Evolutionary conservation across 352 stramenopile species (phyloP).

Genomic region (Halophytophthora polymorphica): DNA sequence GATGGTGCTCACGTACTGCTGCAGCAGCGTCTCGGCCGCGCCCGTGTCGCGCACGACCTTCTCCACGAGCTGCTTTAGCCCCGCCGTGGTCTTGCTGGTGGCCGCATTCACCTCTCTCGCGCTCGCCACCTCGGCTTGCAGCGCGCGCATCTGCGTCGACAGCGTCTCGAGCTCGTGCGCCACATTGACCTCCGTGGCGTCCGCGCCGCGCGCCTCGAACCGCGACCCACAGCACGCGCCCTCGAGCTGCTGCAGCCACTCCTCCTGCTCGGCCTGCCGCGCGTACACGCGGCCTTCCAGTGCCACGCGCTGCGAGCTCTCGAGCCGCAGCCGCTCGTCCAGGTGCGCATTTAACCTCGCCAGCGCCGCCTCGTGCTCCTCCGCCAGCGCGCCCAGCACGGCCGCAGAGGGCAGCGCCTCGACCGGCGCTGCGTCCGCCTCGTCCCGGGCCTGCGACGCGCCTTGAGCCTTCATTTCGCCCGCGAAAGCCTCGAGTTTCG

Average conservation of each 20-base stretch:
- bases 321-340: slow-evolving; percentile 54
- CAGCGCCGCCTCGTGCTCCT: slow-evolving; percentile 70
- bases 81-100: slow-evolving; percentile 23
- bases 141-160: slow-evolving; percentile 11
- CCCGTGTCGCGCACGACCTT: slow-evolving; percentile 75
- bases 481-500: slow-evolving; percentile 37
- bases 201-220: slow-evolving; percentile 16
- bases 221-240: slow-evolving; percentile 53
- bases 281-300: slow-evolving; percentile 55
- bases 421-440: slow-evolving; percentile 16
- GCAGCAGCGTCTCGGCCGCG: slow-evolving; percentile 62
- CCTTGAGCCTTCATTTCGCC: slow-evolving; percentile 17
- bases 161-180: slow-evolving; percentile 18
- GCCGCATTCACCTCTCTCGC: slow-evolving; percentile 18
- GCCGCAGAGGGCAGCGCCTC: slow-evolving; percentile 41
- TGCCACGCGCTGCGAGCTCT: slow-evolving; percentile 62
- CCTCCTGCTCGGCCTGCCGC: slow-evolving; percentile 59
- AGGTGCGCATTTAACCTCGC: slow-evolving; percentile 65
- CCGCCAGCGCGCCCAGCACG: slow-evolving; percentile 49
- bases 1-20: slow-evolving; percentile 84
- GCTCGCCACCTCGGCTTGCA: slow-evolving; percentile 13
- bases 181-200: slow-evolving; percentile 12
- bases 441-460: slow-evolving; percentile 9
- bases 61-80: slow-evolving; percentile 72
- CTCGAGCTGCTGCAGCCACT: slow-evolving; percentile 82